Evolutionary conservation across 164 flowering plant genomes (phyloP).

Genomic region (Piper betle): DNA sequence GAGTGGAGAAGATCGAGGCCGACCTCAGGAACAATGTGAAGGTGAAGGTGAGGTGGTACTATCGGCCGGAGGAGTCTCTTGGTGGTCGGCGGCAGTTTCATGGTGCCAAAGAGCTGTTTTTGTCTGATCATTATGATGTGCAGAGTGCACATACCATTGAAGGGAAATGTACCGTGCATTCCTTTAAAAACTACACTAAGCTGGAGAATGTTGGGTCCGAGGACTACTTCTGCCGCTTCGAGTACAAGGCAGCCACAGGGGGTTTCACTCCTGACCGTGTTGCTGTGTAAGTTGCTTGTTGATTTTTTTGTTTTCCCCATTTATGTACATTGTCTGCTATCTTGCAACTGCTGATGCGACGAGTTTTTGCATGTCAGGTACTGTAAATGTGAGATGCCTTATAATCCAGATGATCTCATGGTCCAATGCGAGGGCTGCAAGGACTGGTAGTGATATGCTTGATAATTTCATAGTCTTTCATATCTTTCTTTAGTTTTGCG

Average conservation of each 20-base stretch:
- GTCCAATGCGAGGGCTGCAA: slow-evolving; percentile 17
- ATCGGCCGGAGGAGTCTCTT: slow-evolving; percentile 51
- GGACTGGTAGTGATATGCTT: slow-evolving; percentile 10
- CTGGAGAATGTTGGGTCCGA: slow-evolving; percentile 52
- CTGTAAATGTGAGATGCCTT: slow-evolving; percentile 16
- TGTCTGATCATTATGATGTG: too few species aligned
- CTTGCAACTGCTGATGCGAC: too few species aligned
- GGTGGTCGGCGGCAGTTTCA: slow-evolving; percentile 58
- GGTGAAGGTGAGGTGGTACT: slow-evolving; percentile 55
- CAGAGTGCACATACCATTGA: slow-evolving; percentile 62
- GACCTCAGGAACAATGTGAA: slow-evolving; percentile 39
- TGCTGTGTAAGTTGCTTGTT: slow-evolving; percentile 42
- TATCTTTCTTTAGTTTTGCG: not conserved
- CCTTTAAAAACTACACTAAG: slow-evolving; percentile 51
- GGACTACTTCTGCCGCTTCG: slow-evolving; percentile 53
- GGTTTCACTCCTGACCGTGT: slow-evolving; percentile 53
- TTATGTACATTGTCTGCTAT: not conserved
- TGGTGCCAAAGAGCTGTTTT: slow-evolving; percentile 50
- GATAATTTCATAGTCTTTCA: not conserved
- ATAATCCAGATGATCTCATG: slow-evolving; percentile 17
- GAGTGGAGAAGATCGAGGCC: slow-evolving; percentile 43
- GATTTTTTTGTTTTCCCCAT: not conserved
- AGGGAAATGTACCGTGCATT: slow-evolving; percentile 50
- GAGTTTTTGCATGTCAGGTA: slow-evolving; percentile 5
- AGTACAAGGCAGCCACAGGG: slow-evolving; percentile 55